phyloP scores from a whole-genome alignment of 495 filamentous ascomycete species.

The Jackrogersella minutella region DNA sequence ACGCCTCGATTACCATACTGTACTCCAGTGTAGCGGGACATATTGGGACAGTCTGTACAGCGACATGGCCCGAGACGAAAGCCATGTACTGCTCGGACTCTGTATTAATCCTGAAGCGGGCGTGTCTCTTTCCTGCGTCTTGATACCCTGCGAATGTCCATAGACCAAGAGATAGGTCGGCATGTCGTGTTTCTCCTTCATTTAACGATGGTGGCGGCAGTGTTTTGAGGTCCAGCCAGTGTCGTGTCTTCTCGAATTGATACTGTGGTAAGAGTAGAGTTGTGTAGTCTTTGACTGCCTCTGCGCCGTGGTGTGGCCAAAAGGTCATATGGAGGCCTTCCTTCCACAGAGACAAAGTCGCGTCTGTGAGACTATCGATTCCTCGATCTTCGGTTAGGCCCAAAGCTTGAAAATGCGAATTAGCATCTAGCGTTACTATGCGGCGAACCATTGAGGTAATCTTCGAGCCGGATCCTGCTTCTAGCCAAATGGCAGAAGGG shows the following conservation, averaged over 20 bases:
- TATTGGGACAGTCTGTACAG: slow-evolving; percentile 35
- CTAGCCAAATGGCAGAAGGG: slow-evolving; percentile 54
- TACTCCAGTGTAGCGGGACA: neutral
- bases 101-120: slow-evolving; percentile 58
- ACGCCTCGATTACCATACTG: neutral
- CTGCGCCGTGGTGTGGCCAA: slow-evolving; percentile 59
- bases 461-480: slow-evolving; percentile 60
- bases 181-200: neutral
- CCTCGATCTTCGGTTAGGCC: slow-evolving; percentile 50
- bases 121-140: slow-evolving; percentile 38
- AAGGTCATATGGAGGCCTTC: slow-evolving; percentile 50
- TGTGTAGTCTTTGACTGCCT: slow-evolving; percentile 38
- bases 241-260: slow-evolving; percentile 50
- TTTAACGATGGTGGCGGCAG: neutral
- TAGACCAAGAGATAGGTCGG: slow-evolving; percentile 22
- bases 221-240: slow-evolving; percentile 46
- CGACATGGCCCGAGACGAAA: slow-evolving; percentile 52
- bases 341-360: slow-evolving; percentile 59
- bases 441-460: slow-evolving; percentile 56
- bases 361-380: slow-evolving; percentile 47
- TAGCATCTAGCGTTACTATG: slow-evolving; percentile 27
- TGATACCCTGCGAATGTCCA: slow-evolving; percentile 54
- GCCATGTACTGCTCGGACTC: slow-evolving; percentile 44
- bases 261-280: slow-evolving; percentile 51
- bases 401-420: slow-evolving; percentile 51